Base-by-base conservation (phyloP, 2,329 filamentous ascomycete species). In the Myriosclerotinia scirpicola region DNA sequence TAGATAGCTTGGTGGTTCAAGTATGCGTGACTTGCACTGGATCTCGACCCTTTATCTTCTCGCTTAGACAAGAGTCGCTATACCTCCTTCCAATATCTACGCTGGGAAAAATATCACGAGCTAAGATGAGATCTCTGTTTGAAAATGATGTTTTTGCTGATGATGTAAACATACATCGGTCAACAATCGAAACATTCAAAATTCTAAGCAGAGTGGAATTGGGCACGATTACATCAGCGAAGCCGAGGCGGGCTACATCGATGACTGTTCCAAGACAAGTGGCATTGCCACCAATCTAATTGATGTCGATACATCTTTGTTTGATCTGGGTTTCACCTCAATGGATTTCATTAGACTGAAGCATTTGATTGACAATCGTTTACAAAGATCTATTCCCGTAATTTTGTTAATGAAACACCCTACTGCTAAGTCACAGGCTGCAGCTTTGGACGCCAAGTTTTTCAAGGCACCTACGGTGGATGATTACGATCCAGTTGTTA, bases 21-120 rank as follows among this genome's bases (percentile, higher is more conserved):
- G 48, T 30, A 8, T 52, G 48, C 26, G 14, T 52, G 5, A 26
- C 14, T 26, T 26, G n/a, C 12, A 15, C 48, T 6, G 48, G 20
- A 6, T 22, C 48, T 26, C 48, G 20, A 6, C 48, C 48, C 20
- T 15, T 52, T 26, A 20, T 52, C n/a, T 52, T 52, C 26, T 52
- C 48, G n/a, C 20, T 52, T 15, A 22, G 48, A 26, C 7, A 52
- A 26, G 20, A 52, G 20, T 52, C 48, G 22, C 48, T 52, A 11
- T 75, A 76, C 11, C 48, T 73, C 11, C 68, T 81, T 0, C 73
- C 71, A n/a, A 78, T 76, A 69, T 76, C 79, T 0, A 73, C 79
- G 0, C 73, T 81, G 1, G 79, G 80, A 8, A 81, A 81, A 70
- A 71, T 81, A 6, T 80, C 79, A 1, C 69, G 78, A 5, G 59